Evolutionary conservation across 1,284 basidiomycete species (phyloP), one percentile per base, ranked within the genome.

Genomic region (Sphaerobolus stellatus): DNA sequence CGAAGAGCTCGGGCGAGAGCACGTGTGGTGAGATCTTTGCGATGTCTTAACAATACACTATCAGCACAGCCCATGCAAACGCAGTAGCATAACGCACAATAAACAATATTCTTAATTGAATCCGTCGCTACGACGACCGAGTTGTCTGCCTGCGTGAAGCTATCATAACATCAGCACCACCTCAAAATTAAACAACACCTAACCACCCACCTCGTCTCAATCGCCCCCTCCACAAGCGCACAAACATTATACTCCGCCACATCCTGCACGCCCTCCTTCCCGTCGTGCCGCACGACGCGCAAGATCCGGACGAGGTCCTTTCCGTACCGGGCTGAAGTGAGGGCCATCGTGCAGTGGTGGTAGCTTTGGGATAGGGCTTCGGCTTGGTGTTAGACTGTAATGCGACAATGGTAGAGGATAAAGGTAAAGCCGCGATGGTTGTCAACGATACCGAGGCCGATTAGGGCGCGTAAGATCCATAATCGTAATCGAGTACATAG

Each of bases 31-130:
- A 95, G 14, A 83, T 80, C 71, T 96, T 96, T 33, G 94, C 92
- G 36, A 94, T 74, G 66, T 91, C 90, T 93, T 8, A 27, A 16
- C n/a, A 13, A 14, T 7, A 28, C 5, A 25, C 25, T 24, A 25
- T 1, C 8, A 25, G 24, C 25, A 16, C 8, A 47, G 25, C 16
- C 4, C 30, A 18, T 33, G 7, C 16, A 25, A 22, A 46, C 0
- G 24, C 7, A 29, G 58, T 57, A 1, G 28, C 4, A 36, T 18
- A 9, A 71, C 81, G 40, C 64, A 91, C 90, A 90, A 65, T 97
- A 92, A 20, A 86, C 87, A 52, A 95, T 96, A 73, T 97, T 96
- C 77, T 97, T 97, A 70, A 95, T 90, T 89, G 90, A 90, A 71
- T 95, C 93, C 2, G 93, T 96, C 8, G 93, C 86, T 2, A 95